These are phyloP conservation scores for Suhomyces bokatorum DNA, from an alignment of 1,139 yeast genomes.

Conservation along the genomic window DNA sequence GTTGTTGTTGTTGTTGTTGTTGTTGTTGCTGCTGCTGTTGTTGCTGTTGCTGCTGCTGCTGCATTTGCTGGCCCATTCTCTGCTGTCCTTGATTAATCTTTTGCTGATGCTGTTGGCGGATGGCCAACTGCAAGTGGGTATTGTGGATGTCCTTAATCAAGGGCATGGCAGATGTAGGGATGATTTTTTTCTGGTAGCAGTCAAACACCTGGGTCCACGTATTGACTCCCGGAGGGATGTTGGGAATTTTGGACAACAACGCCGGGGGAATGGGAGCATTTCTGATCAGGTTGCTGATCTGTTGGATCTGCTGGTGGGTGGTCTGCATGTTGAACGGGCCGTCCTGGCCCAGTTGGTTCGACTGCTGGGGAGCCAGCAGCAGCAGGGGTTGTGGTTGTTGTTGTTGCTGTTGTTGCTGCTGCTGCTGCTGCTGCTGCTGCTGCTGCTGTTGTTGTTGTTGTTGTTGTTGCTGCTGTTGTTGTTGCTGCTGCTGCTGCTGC, in stretches of 20 bases:
- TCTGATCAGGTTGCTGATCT: slow-evolving; percentile 39
- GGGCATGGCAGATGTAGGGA: slow-evolving; percentile 56
- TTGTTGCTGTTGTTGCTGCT: slow-evolving; percentile 11
- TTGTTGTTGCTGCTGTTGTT: slow-evolving; percentile 11
- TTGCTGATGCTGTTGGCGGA: slow-evolving; percentile 31
- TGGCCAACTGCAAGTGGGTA: slow-evolving; percentile 53
- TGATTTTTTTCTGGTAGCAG: slow-evolving; percentile 57
- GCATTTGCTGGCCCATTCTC: slow-evolving; percentile 14
- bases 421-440: slow-evolving; percentile 12
- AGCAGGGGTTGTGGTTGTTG: slow-evolving; percentile 7
- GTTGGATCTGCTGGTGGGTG: slow-evolving; percentile 34
- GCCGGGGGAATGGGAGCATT: slow-evolving; percentile 76
- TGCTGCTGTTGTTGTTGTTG: slow-evolving; percentile 10
- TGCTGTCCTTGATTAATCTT: slow-evolving; percentile 20
- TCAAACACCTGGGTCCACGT: slow-evolving; percentile 86
- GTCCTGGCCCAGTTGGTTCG: slow-evolving; percentile 1
- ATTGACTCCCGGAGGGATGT: slow-evolving; percentile 75
- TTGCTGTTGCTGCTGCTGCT: slow-evolving; percentile 12
- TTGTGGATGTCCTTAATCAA: slow-evolving; percentile 61
- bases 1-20: slow-evolving; percentile 5
- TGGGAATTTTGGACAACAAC: slow-evolving; percentile 69
- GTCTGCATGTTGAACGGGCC: slow-evolving; percentile 10
- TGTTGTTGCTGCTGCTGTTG: slow-evolving; percentile 14
- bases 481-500: slow-evolving; percentile 12
- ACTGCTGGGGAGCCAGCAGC: slow-evolving; percentile 8